Conservation (phyloP, 345 rosid genomes). For the Acer saccharum region DNA sequence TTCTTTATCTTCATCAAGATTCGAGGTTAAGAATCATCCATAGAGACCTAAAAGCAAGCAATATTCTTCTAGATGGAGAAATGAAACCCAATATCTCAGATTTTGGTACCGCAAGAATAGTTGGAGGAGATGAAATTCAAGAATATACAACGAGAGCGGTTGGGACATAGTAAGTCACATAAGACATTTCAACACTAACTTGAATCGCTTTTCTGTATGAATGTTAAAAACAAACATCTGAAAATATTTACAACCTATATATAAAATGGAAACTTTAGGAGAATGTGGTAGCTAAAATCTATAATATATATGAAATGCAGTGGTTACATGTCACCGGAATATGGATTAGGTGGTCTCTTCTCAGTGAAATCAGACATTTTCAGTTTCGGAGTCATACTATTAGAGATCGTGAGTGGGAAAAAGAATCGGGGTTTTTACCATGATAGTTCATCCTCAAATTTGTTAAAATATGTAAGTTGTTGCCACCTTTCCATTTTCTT, state of each 20-base stretch:
- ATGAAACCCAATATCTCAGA: conserved; percentile 48
- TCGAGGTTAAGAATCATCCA: conserved; percentile 37
- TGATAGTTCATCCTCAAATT: neutral
- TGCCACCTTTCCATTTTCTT: neutral
- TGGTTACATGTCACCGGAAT: neutral
- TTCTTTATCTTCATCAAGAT: conserved; percentile 39
- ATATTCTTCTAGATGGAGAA: conserved; percentile 32
- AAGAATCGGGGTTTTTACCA: neutral
- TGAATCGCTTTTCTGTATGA: too few species aligned
- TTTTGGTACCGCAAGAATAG: conserved; percentile 39
- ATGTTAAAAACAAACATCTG: too few species aligned
- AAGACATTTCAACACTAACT: too few species aligned
- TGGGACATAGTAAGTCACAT: conserved; percentile 13
- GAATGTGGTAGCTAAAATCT: neutral
- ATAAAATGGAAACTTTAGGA: too few species aligned
- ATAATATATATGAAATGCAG: neutral
- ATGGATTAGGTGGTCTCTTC: neutral
- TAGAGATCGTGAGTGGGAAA: neutral
- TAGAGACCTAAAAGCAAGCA: conserved; percentile 37
- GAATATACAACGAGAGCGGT: conserved; percentile 32
- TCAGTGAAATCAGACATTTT: neutral
- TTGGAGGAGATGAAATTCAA: conserved; percentile 20
- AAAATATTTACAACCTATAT: too few species aligned
- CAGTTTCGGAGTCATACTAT: neutral
- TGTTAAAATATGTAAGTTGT: neutral